Evolutionary conservation across 2,329 filamentous ascomycete species (phyloP), one percentile per base, ranked within the genome.

Genomic region (Corinectria fuckeliana): DNA sequence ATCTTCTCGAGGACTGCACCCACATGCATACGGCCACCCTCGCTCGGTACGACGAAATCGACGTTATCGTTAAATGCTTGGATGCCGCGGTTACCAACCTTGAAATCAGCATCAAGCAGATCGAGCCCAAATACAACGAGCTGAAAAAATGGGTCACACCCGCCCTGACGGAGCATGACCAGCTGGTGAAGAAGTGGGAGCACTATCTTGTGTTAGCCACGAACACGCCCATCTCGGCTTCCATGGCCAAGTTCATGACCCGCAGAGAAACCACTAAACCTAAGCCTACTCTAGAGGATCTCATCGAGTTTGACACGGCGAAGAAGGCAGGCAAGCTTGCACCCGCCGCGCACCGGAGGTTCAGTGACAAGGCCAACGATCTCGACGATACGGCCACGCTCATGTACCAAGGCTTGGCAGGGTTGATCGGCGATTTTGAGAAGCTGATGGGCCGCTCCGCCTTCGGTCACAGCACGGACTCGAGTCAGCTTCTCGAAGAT

Each of bases 1-100:
- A 82, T 36, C 78, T 96, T 30, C 83, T 90, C 6, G 86, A 89
- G 23, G 88, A 89, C 66, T 94, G 91, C 68, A 81, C 81, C 49
- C 79, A 80, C 49, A 89, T 92, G 79, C 86, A 88, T 50, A 79
- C 81, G 51, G 78, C 82, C 62, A 83, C 88, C 18, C 82, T 86
- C 69, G 83, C 88, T 56, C 85, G 91, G 65, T 90, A 92, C 71
- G 81, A 82, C 51, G 90, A 93, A 75, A 89, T 91, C 71, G 85
- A 88, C 48, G 86, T 91, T 51, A 93, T 96, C 74, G 83, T 92
- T 71, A 88, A 89, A 61, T 93, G 91, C 58, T 84, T 96, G 48
- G 88, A 92, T 63, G 91, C 95, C 23, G 95, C 94, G 6, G 88
- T 97, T 20, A 88, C 90, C 63, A 99, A 97, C 69, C 83, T 94